Conservation (phyloP, 1,284 basidiomycete genomes). For the Apiotrichum brassicae region DNA sequence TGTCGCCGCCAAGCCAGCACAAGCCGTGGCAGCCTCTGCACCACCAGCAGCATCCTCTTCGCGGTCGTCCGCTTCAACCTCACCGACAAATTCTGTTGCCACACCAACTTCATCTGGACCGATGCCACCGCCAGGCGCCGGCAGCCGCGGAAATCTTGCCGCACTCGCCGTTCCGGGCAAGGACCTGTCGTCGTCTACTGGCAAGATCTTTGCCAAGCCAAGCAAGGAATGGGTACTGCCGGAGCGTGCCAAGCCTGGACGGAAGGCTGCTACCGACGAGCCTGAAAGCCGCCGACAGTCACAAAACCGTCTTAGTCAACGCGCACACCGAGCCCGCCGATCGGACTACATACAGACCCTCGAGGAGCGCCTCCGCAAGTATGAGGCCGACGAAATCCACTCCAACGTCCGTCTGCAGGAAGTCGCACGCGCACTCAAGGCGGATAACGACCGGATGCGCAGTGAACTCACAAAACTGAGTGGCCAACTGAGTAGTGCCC, state of each 20-base stretch:
- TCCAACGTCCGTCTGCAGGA: conserved; percentile 79
- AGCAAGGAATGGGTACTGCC: conserved; percentile 88
- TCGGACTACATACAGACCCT: conserved; percentile 85
- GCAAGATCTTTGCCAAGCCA: conserved; percentile 50
- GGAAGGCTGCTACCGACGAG: conserved; percentile 74
- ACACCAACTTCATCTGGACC: neutral
- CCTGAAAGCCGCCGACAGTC: conserved; percentile 42
- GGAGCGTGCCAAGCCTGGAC: conserved; percentile 78
- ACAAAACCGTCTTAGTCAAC: conserved; percentile 69
- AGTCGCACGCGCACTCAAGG: conserved; percentile 77
- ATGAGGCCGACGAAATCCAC: conserved; percentile 84
- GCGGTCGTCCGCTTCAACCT: neutral
- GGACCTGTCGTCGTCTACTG: conserved; percentile 44
- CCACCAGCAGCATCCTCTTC: conserved; percentile 4
- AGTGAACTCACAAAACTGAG: conserved; percentile 55
- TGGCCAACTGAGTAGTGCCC: conserved; percentile 57
- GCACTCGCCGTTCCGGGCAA: conserved; percentile 22
- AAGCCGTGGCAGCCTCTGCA: neutral
- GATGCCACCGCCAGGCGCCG: neutral
- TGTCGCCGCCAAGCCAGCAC: neutral
- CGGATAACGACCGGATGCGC: conserved; percentile 60
- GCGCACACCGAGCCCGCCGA: conserved; percentile 83
- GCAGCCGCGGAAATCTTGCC: neutral
- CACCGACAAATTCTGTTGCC: neutral
- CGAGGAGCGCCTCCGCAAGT: conserved; percentile 75